Base-by-base conservation (phyloP, 306 rosid genomes). In the Betula pendula region DNA sequence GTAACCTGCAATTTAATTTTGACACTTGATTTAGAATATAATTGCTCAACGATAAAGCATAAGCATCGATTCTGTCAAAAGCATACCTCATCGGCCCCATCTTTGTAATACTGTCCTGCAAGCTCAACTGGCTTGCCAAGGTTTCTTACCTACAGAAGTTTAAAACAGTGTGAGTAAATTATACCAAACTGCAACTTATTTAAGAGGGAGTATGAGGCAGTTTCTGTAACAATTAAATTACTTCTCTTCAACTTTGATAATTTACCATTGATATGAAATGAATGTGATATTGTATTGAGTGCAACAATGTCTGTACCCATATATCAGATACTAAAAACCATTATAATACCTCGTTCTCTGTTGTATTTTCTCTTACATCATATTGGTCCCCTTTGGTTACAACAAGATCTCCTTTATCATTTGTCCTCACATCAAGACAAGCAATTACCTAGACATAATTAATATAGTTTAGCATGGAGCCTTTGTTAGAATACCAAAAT, bases 361-460 rank as follows among this genome's bases (percentile, higher is more conserved):
- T 56, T 69, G 99, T 89, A 71, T 92, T 73, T 83, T 95, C 98
- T 85, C 99, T 91, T 56, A 95, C 99, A 62, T 92, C 96, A 67
- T 95, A 95, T 79, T 95, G 99, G 74, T 95, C 99, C 77, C 99
- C 99, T 85, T 95, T 95, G 83, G 99, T 95, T 74, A 95, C 99
- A 82, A 95, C 97, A 77, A 92, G 99, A 79, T 92, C 99, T 73
- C 99, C 98, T 0, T 77, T 87, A 82, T 95, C 99, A 82, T 95
- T 95, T 71, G 98, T 10, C 83, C 99, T 89, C 86, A 92, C 99
- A 80, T 95, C 99, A 60, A 95, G 97, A 80, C 99, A 95, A 70
- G 97, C 99, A 88, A 95, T 92, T 79, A 95, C 97, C 99, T 95
- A 81, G 47, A 74, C 25, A 75, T 22, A 69, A 76, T 56, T 19